Percentiles rank a stretch among this genome's conserved stretches.
Evolutionary conservation across 2,329 filamentous ascomycete genomes (phyloP).

Genomic region (Fusarium duplospermum): DNA sequence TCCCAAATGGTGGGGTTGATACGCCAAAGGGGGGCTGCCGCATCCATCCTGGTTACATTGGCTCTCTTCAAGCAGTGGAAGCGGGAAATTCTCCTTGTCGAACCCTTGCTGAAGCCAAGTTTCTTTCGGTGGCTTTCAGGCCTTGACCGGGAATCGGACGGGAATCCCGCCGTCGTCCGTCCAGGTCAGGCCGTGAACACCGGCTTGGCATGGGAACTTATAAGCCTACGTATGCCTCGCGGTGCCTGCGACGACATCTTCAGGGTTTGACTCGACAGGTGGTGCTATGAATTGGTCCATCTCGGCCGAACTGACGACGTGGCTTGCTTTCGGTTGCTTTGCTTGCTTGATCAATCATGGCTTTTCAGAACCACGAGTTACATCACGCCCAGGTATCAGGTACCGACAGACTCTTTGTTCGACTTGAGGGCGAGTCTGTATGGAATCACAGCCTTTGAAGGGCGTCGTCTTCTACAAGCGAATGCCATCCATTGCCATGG

Average conservation of each 20-base stretch:
- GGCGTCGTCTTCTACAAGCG: background rate
- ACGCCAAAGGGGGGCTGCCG: background rate
- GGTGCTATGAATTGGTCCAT: background rate
- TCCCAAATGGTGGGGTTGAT: conserved; percentile 20
- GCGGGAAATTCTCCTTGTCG: background rate
- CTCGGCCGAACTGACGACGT: background rate
- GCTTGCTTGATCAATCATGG: background rate
- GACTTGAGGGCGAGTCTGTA: background rate
- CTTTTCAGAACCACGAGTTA: background rate
- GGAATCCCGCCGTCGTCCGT: background rate
- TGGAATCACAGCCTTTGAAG: background rate
- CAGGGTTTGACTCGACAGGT: conserved; percentile 2
- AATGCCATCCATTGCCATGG: background rate
- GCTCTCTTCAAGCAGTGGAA: background rate
- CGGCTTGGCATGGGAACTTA: background rate
- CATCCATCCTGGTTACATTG: conserved; percentile 4
- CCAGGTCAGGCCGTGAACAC: conserved; percentile 1
- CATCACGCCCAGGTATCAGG: background rate
- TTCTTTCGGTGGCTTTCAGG: background rate
- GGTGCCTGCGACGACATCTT: conserved; percentile 2
- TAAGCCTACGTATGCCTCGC: conserved; percentile 11
- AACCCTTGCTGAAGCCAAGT: background rate
- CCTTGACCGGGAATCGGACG: conserved; percentile 3
- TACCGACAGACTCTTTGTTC: background rate
- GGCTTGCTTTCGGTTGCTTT: background rate